A percentile compares a stretch with the other conserved stretches of the same genome.
These are phyloP conservation scores for Aureobasidium pullulans DNA, from an alignment of 2,329 filamentous ascomycete species.

Conservation along the genomic window DNA sequence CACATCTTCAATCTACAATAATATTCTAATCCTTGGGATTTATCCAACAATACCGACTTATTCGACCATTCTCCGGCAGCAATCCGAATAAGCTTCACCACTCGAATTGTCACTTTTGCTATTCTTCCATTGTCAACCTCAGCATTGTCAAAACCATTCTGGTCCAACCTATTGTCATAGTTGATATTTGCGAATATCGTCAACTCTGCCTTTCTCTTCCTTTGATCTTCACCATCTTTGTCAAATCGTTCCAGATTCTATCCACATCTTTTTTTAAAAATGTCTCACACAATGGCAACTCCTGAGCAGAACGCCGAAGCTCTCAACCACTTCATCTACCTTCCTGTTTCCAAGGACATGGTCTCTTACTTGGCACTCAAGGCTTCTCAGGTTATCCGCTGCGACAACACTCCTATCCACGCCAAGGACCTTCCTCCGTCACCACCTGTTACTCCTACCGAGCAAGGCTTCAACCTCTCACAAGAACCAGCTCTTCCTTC, in stretches of 20 bases:
- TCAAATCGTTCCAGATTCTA: conserved; percentile 1
- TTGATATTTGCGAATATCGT: conserved; percentile 22
- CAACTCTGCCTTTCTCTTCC: conserved; percentile 3
- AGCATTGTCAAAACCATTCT: conserved; percentile 15
- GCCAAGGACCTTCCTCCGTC: conserved; percentile 49
- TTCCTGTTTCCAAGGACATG: conserved; percentile 68
- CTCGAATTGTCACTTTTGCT: conserved; percentile 16
- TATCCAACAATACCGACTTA: conserved; percentile 15
- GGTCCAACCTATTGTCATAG: conserved; percentile 18
- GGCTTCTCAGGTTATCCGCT: conserved; percentile 70
- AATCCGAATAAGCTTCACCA: conserved; percentile 20
- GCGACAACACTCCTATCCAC: conserved; percentile 47
- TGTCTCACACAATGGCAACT: conserved; percentile 39
- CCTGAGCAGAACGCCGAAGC: conserved; percentile 58
- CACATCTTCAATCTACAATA: conserved; percentile 12
- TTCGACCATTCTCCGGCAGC: conserved; percentile 20
- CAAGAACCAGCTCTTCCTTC: conserved; percentile 56
- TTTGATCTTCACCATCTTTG: background rate
- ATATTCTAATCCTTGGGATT: conserved; percentile 16
- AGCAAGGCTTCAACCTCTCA: conserved; percentile 32
- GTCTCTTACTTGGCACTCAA: conserved; percentile 68
- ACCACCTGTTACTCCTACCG: conserved; percentile 52
- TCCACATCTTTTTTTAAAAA: conserved; percentile 21
- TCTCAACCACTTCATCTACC: conserved; percentile 73
- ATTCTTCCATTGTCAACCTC: conserved; percentile 20